Evolutionary conservation across 495 filamentous ascomycete genomes (phyloP).

Genomic region (Baudoinia panamericana): DNA sequence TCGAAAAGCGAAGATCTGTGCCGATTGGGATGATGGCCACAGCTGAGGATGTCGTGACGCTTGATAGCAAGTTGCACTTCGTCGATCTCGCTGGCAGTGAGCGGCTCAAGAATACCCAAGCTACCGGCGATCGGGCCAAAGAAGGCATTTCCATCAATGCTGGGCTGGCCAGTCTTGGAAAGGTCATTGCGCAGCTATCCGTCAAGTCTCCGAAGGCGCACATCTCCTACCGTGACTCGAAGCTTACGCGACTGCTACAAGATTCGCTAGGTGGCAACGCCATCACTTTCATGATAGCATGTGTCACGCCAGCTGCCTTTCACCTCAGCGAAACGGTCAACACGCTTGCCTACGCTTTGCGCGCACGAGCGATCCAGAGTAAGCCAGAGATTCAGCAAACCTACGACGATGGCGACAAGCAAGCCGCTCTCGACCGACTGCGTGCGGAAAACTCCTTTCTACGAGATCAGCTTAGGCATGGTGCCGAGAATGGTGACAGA

Average conservation of each 20-base stretch:
- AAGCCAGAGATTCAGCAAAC: constrained; percentile 91
- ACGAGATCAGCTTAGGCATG: constrained; percentile 74
- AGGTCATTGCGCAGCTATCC: constrained; percentile 96
- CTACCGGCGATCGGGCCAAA: constrained; percentile 85
- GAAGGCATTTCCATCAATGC: constrained; percentile 99
- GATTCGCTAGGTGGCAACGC: constrained; percentile 97
- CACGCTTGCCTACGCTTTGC: constrained; percentile 92
- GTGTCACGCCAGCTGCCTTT: constrained; percentile 92
- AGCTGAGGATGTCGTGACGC: constrained; percentile 59
- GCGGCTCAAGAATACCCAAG: constrained; percentile 90
- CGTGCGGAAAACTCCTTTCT: constrained; percentile 90
- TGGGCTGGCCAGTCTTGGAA: constrained; percentile 86
- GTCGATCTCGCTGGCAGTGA: constrained; percentile 97
- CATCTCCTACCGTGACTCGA: constrained; percentile 95
- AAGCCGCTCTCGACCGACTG: constrained; percentile 83
- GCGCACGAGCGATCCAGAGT: constrained; percentile 91
- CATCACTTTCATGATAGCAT: constrained; percentile 99
- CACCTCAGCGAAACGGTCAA: constrained; percentile 96
- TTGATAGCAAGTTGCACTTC: constrained; percentile 98
- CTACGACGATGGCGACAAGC: constrained; percentile 83
- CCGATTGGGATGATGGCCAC: constrained; percentile 69
- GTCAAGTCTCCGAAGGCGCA: constrained; percentile 78
- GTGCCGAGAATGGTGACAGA: constrained; percentile 46
- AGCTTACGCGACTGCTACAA: constrained; percentile 86
- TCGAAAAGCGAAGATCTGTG: constrained; percentile 81